Conservation (phyloP, 2,329 filamentous ascomycete species). For the Fusarium anguioides region DNA sequence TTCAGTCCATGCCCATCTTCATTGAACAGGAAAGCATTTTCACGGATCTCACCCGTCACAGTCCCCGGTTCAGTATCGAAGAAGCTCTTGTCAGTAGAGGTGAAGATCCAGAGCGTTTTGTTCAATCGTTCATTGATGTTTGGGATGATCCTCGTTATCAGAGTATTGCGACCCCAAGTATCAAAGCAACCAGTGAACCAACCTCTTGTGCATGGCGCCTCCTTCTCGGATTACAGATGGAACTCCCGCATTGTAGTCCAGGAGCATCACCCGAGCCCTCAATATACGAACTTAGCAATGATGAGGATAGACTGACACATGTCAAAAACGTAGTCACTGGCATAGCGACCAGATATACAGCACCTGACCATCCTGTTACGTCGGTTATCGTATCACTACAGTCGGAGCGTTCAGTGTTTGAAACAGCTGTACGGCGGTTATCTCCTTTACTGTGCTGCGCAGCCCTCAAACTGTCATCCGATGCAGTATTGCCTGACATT, state of each 20-base stretch:
- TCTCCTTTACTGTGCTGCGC: neutral
- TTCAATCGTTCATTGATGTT: neutral
- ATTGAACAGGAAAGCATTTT: neutral
- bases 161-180: rapidly evolving
- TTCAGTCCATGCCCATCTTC: neutral
- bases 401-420: neutral
- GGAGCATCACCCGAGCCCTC: neutral
- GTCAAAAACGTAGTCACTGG: neutral
- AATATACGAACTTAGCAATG: too few relatives aligned
- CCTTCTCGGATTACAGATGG: neutral
- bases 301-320: neutral
- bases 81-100: neutral
- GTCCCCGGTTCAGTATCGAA: neutral
- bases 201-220: neutral
- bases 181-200: neutral
- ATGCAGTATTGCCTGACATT: neutral
- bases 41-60: neutral
- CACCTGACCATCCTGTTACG: neutral
- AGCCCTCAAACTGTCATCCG: rapidly evolving
- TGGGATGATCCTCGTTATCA: neutral
- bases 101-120: neutral
- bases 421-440: neutral
- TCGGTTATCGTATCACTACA: neutral
- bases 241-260: neutral
- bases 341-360: neutral